Evolutionary conservation across 345 rosid genomes (phyloP), one percentile per base, ranked within the genome.

Genomic region (Dimocarpus longan): DNA sequence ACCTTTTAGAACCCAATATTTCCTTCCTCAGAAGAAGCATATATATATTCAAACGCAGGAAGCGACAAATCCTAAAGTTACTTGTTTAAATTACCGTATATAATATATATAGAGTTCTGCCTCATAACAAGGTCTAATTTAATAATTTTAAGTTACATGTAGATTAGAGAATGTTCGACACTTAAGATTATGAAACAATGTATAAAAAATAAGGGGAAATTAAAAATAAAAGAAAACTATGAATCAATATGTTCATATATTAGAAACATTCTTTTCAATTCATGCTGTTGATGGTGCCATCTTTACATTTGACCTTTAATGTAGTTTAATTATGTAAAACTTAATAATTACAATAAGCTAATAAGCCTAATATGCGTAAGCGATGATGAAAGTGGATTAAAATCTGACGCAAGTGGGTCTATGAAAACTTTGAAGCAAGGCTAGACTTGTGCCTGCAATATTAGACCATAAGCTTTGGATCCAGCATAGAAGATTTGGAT

Each of bases 371-470:
- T 44, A 11, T 56, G 73, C 86, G 88, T 85, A 85, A 87, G 88
- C 85, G 78, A 69, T 85, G 90, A 83, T 87, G 90, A 52, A 83
- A 83, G 46, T 48, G 15, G 70, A 66, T 64, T 43, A 73, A 66
- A 75, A 72, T 6, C 26, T 83, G 79, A 84, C 78, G 84, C 75
- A 74, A 70, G 44, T 44, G 18, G 70, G 71, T 70, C 75, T 54
- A 66, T 65, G 68, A 71, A 71, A 69, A 77, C 76, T 28, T 6
- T 26, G 21, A 65, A 59, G 10, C 60, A 26, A 13, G 39, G 48
- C 66, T 21, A 28, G 64, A 66, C 46, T 76, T 42, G 3, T 52
- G 78, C 73, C 73, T 66, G 80, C 81, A 76, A 84, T 75, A 1
- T 78, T 80, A 52, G 81, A 84, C 80, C 80, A 9, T 10, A 24